phyloP scores from a whole-genome alignment of 2,329 filamentous ascomycete species.

The Penicillium freii region DNA sequence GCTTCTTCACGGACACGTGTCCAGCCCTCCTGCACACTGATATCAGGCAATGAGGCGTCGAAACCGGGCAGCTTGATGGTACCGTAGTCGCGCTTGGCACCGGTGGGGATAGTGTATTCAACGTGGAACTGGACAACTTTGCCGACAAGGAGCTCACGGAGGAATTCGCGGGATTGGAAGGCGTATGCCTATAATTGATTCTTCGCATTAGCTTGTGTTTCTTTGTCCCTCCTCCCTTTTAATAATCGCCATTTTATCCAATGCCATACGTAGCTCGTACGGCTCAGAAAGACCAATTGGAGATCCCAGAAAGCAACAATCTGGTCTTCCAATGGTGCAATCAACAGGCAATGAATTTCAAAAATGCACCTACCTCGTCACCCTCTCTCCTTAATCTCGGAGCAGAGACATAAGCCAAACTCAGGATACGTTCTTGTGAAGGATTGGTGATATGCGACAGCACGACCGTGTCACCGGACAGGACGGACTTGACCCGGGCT shows the following conservation, averaged over 20 bases:
- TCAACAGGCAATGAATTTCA: not conserved
- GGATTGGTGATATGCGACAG: constrained; percentile 79
- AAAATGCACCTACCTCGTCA: constrained; percentile 62
- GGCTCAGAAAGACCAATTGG: not conserved
- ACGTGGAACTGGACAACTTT: constrained; percentile 83
- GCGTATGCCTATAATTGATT: constrained; percentile 62
- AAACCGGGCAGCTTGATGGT: constrained; percentile 64
- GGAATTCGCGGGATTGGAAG: constrained; percentile 91
- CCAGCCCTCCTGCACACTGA: constrained; percentile 84
- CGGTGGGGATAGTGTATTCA: constrained; percentile 80
- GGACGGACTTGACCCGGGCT: constrained; percentile 84
- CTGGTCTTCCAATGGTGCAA: not conserved
- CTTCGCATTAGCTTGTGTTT: not conserved
- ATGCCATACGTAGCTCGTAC: not conserved
- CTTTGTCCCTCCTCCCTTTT: not conserved
- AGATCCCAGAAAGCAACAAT: not conserved
- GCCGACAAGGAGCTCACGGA: constrained; percentile 79
- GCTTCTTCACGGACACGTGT: constrained; percentile 91
- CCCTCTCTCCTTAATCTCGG: constrained; percentile 84
- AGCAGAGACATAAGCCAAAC: constrained; percentile 86
- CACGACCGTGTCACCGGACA: constrained; percentile 90
- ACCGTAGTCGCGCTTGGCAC: constrained; percentile 81
- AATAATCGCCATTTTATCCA: not conserved
- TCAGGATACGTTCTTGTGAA: constrained; percentile 78
- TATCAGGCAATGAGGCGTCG: constrained; percentile 77